Evolutionary conservation across 2,329 filamentous ascomycete genomes (phyloP).

Genomic region (Hirsutella rhossiliensis): DNA sequence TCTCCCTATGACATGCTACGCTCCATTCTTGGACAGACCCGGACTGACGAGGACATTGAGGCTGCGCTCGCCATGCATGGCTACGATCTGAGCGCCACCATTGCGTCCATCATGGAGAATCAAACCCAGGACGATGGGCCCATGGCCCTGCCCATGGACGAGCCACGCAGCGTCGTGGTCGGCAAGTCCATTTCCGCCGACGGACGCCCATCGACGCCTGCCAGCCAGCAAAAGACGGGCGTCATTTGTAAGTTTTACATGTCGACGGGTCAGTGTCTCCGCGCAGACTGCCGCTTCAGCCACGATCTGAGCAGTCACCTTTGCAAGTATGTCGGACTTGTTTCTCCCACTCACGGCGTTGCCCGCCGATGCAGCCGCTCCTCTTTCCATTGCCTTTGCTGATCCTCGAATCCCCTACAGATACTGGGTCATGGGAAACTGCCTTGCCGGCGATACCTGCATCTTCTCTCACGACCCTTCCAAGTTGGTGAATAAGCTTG

Average conservation of each 20-base stretch:
- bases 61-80: conserved; percentile 77
- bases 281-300: conserved; percentile 93
- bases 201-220: conserved; percentile 64
- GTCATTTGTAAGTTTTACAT: conserved; percentile 97
- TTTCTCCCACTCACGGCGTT: not conserved
- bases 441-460: conserved; percentile 84
- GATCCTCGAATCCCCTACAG: conserved; percentile 27
- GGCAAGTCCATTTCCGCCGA: conserved; percentile 81
- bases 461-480: conserved; percentile 96
- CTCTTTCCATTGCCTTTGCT: no score
- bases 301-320: conserved; percentile 92
- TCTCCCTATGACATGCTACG: conserved; percentile 96
- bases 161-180: conserved; percentile 61
- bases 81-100: conserved; percentile 87
- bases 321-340: conserved; percentile 68
- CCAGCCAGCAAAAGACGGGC: conserved; percentile 64
- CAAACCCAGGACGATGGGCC: conserved; percentile 32
- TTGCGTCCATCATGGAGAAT: conserved; percentile 76
- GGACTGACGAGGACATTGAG: conserved; percentile 90
- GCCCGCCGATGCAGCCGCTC: no score
- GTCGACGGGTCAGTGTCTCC: conserved; percentile 86
- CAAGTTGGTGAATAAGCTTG: conserved; percentile 70
- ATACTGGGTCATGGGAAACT: conserved; percentile 95
- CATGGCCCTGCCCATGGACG: conserved; percentile 27
- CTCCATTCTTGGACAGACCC: conserved; percentile 80